Base-by-base conservation (phyloP, 176 grass and related monocot species). In the Carex myosuroides region DNA sequence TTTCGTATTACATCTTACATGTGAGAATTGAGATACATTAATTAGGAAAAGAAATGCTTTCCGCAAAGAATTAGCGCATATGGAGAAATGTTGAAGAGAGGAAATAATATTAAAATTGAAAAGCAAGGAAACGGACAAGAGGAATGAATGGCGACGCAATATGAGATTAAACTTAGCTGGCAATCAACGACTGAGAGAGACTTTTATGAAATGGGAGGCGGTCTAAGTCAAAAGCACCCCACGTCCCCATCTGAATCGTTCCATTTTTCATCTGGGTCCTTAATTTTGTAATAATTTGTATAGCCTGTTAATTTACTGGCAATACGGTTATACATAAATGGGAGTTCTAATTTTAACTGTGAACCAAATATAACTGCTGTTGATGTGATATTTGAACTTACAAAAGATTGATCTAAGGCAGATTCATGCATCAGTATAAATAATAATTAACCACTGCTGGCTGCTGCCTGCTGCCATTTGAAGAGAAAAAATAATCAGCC, bases 131-230 rank as follows among this genome's bases (percentile, higher is more conserved):
- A 56, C 5, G 0, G 73, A 71, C 68, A 21, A 29, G 13, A 21
- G 3, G 12, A 33, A 77, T 18, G 46, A 56, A 77, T 30, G 52
- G 73, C 41, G 9, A 78, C 50, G 24, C 73, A 33, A 66, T 32
- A 6, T 24, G 22, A 56, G 73, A 13, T 77, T 77, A 77, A 33
- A 78, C 26, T 30, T 76, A 78, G 73, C 73, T 78, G 73, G 52
- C 52, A 78, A 78, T 78, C 73, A 78, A 78, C 73, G 73, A 78
- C 50, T 78, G 52, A 78, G 50, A 78, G 24, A 57, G 7, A 78
- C 73, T 14, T 57, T 78, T 78, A 30, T 78, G 13, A 18, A 55
- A 2, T 54, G 26, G 33, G 14, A 57, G 50, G 52, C 13, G 50
- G 73, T 78, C 52, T 5, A 78, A 78, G 73, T 57, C 73, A 78